These are phyloP conservation scores for Alternaria triticina DNA, from an alignment of 2,329 filamentous ascomycete genomes.

Conservation along the genomic window DNA sequence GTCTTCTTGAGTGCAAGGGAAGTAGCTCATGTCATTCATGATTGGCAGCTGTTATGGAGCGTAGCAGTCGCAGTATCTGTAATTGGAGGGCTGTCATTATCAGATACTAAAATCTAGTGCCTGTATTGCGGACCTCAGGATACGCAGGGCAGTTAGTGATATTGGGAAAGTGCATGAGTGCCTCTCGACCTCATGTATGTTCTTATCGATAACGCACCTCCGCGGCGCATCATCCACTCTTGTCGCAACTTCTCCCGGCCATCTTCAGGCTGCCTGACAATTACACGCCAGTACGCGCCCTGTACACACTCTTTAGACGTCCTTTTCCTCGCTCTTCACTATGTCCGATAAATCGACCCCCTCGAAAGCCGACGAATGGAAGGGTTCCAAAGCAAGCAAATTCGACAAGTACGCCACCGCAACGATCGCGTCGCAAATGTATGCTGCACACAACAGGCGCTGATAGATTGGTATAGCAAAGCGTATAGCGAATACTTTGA, in stretches of 20 bases:
- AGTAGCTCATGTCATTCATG: not conserved
- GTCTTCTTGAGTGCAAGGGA: not conserved
- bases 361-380: conserved; percentile 30
- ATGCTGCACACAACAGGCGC: not conserved
- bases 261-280: not conserved
- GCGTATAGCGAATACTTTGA: conserved; percentile 88
- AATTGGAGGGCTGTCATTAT: not conserved
- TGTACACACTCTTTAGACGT: not conserved
- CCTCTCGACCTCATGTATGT: not conserved
- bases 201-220: conserved; percentile 23
- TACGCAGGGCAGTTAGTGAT: not conserved
- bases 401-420: conserved; percentile 48
- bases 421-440: not conserved
- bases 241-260: not conserved
- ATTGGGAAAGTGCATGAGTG: not conserved
- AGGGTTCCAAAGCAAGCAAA: conserved; percentile 41
- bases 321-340: not conserved
- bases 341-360: conserved; percentile 18
- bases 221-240: not conserved
- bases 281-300: not conserved
- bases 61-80: not conserved
- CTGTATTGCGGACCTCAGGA: not conserved
- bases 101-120: not conserved
- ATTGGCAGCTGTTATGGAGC: not conserved
- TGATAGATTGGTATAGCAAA: conserved; percentile 67